Conservation (phyloP, 768 basidiomycete species). For the Aureoboletus auriporus region DNA sequence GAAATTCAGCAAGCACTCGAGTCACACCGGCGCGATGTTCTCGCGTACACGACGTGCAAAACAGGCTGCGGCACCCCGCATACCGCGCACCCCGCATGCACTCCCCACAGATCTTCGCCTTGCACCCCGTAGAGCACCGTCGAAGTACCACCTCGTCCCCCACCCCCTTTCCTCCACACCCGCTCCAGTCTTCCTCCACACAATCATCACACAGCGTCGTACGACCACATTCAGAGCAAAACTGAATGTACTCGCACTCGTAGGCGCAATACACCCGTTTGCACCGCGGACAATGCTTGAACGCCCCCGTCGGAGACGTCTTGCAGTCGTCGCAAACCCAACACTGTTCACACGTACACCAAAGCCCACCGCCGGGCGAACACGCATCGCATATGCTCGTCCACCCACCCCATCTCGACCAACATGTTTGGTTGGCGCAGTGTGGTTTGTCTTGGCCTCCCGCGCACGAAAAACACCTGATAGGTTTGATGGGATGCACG, state of each 20-base stretch:
- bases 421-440: slow-evolving; percentile 17
- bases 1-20: too few species aligned
- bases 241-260: slow-evolving; percentile 22
- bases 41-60: slow-evolving; percentile 12
- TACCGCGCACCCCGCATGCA: slow-evolving; percentile 11
- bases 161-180: neutral
- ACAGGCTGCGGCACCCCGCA: slow-evolving; percentile 8
- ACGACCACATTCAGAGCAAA: slow-evolving; percentile 17
- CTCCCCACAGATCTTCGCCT: slow-evolving; percentile 8
- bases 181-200: slow-evolving; percentile 18
- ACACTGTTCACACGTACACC: slow-evolving; percentile 17
- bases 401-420: slow-evolving; percentile 12
- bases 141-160: slow-evolving; percentile 11
- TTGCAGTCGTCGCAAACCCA: slow-evolving; percentile 26
- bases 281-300: slow-evolving; percentile 19
- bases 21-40: too few species aligned
- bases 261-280: slow-evolving; percentile 11
- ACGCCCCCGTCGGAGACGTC: neutral
- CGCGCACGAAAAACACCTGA: slow-evolving; percentile 11
- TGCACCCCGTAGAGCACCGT: slow-evolving; percentile 8
- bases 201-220: slow-evolving; percentile 24
- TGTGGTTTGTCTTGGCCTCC: slow-evolving; percentile 1
- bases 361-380: slow-evolving; percentile 15
- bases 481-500: slow-evolving; percentile 11
- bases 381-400: slow-evolving; percentile 16